These are phyloP conservation scores for Yarrowia deformans DNA, from an alignment of 805 yeast species.

Conservation along the genomic window DNA sequence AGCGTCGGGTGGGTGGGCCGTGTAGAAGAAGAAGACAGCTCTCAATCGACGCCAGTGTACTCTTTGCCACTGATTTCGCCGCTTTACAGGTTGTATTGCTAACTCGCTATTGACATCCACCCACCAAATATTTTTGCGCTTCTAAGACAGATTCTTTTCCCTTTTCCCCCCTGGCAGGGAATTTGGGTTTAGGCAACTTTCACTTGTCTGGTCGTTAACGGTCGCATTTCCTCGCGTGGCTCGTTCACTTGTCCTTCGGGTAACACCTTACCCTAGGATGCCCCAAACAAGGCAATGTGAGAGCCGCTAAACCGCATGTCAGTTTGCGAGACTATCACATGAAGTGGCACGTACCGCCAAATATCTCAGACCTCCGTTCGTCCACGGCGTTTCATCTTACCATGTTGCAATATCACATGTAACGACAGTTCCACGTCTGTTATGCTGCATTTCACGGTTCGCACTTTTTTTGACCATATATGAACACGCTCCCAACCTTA, in stretches of 20 bases:
- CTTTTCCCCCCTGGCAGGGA: slow-evolving; percentile 4
- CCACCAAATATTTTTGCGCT: not conserved
- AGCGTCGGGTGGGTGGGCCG: too few species aligned
- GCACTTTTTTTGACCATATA: slow-evolving; percentile 17
- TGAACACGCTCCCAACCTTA: slow-evolving; percentile 9
- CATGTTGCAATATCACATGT: slow-evolving; percentile 28
- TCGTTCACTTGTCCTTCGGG: slow-evolving; percentile 15
- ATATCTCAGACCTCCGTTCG: too few species aligned
- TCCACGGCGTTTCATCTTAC: not conserved
- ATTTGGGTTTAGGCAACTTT: slow-evolving; percentile 9
- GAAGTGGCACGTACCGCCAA: not conserved
- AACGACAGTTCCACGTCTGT: slow-evolving; percentile 4
- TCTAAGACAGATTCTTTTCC: not conserved
- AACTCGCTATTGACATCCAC: too few species aligned
- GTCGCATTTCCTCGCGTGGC: slow-evolving; percentile 39
- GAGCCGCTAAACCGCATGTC: too few species aligned
- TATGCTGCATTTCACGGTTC: slow-evolving; percentile 18
- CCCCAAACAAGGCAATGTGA: not conserved
- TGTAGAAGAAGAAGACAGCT: too few species aligned
- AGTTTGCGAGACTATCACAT: not conserved
- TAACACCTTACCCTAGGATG: slow-evolving; percentile 1
- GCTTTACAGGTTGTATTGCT: too few species aligned
- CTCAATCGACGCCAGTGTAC: too few species aligned
- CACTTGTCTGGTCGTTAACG: slow-evolving; percentile 34
- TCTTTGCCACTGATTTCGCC: too few species aligned